Conservation (phyloP, 805 yeast species). For the Metschnikowia orientalis region DNA sequence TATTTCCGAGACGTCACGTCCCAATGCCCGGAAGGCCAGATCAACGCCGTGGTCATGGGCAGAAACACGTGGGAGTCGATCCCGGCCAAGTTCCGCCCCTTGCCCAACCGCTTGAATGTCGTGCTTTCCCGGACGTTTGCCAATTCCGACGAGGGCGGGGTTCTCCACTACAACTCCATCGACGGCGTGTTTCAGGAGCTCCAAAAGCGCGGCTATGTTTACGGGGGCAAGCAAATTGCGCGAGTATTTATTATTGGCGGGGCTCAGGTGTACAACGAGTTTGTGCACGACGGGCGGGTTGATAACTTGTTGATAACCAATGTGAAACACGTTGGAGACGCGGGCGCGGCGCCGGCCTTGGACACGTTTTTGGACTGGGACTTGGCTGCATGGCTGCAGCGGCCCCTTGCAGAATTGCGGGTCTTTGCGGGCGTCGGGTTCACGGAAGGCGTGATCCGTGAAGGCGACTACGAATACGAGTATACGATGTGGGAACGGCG, state of each 20-base stretch:
- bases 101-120: slow-evolving; percentile 69
- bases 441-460: slow-evolving; percentile 29
- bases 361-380: slow-evolving; percentile 62
- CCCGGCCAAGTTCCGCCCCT: slow-evolving; percentile 78
- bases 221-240: slow-evolving; percentile 32
- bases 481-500: slow-evolving; percentile 55
- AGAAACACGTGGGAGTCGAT: slow-evolving; percentile 94
- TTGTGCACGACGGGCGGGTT: slow-evolving; percentile 41
- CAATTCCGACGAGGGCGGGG: slow-evolving; percentile 20
- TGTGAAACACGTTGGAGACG: slow-evolving; percentile 33
- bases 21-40: slow-evolving; percentile 27
- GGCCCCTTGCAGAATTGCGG: slow-evolving; percentile 30
- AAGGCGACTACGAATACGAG: slow-evolving; percentile 45
- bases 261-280: slow-evolving; percentile 71
- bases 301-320: slow-evolving; percentile 68
- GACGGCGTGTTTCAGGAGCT: slow-evolving; percentile 34
- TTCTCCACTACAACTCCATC: slow-evolving; percentile 28
- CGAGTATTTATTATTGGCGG: slow-evolving; percentile 88
- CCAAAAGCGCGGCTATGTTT: slow-evolving; percentile 9
- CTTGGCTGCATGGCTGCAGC: slow-evolving; percentile 33
- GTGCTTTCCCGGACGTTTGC: slow-evolving; percentile 55
- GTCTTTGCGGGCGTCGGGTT: slow-evolving; percentile 34
- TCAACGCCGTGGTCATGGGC: slow-evolving; percentile 91
- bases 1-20: slow-evolving; percentile 77
- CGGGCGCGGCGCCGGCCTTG: slow-evolving; percentile 43